Evolutionary conservation across 73 alveolate genomes (phyloP), one percentile per base, ranked within the genome.

Genomic region (Breviolum minutum): DNA sequence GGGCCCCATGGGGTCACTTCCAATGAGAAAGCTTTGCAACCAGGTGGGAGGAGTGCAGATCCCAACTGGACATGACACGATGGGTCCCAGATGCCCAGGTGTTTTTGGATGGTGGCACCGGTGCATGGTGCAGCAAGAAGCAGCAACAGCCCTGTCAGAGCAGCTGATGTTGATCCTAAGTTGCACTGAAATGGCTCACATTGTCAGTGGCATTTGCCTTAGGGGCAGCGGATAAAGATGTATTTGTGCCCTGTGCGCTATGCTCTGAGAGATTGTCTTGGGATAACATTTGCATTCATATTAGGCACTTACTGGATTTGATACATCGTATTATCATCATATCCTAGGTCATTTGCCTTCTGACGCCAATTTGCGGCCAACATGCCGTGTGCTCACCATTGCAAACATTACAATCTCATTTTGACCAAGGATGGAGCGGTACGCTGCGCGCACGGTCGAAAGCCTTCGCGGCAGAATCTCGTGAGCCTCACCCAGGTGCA

Each of bases 401-500:
- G 54, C 54, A 40, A 40, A 40, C 54, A 40, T 40, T 40, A 40
- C 54, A 40, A 40, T 40, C 54, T 40, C 54, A 40, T 40, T 0
- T 40, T 3, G 54, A 40, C 54, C 54, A 40, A 40, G 54, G 54
- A 40, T 40, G 54, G 54, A 40, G 3, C 0, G 54, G 54, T 40
- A 40, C 54, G 3, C 54, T 40, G 54, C 54, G 54, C 54, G 40
- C 82, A 16, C 54, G 29, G 0, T 73, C 82, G 27, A 40, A 19
- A 73, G 82, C 13, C 40, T 40, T 19, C 6, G 29, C 82, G 82
- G 27, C 82, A 73, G 82, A 73, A 73, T 29, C 82, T 73, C 29
- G 82, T 73, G 48, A 73, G 82, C 82, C 82, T 73, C 82, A 73
- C 82, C 12, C 82, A 73, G 82, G 82, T 24, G 82, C 82, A 17